Percentiles rank a stretch among this genome's conserved stretches.
phyloP scores from a whole-genome alignment of 345 rosid species.

The Sisymbrium altissimum region DNA sequence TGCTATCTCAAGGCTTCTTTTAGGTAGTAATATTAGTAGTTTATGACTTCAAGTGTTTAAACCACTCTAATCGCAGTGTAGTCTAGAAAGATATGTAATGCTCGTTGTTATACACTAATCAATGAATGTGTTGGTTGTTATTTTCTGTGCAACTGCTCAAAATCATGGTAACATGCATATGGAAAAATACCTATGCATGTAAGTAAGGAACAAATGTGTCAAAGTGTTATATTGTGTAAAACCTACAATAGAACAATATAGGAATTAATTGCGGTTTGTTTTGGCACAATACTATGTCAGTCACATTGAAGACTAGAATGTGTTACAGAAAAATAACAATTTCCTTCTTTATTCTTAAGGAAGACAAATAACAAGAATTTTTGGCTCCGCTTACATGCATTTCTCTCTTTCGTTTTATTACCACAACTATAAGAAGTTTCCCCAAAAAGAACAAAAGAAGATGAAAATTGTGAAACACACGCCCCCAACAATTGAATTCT shows the following conservation, averaged over 20 bases:
- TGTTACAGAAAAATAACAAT: no score
- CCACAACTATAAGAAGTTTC: slow-evolving; percentile 13
- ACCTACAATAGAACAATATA: no score
- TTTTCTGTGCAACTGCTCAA: no score
- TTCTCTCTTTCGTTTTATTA: slow-evolving; percentile 1
- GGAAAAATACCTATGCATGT: no score
- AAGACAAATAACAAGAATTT: no score
- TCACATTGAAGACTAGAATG: no score
- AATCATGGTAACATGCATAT: no score
- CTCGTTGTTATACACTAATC: background rate
- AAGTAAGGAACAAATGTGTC: no score
- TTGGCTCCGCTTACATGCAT: background rate
- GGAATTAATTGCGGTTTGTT: no score
- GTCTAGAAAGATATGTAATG: background rate
- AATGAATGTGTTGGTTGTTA: background rate
- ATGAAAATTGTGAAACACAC: background rate
- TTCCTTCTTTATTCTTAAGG: no score
- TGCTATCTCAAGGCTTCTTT: background rate
- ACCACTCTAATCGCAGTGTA: background rate
- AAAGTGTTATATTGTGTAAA: no score
- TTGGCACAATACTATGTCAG: no score
- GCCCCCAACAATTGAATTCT: slow-evolving; percentile 11
- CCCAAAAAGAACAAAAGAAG: background rate
- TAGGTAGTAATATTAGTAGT: background rate
- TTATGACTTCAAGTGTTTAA: background rate